These are phyloP conservation scores for Boletus reticulatus DNA, from an alignment of 768 basidiomycete species.

Conservation along the genomic window DNA sequence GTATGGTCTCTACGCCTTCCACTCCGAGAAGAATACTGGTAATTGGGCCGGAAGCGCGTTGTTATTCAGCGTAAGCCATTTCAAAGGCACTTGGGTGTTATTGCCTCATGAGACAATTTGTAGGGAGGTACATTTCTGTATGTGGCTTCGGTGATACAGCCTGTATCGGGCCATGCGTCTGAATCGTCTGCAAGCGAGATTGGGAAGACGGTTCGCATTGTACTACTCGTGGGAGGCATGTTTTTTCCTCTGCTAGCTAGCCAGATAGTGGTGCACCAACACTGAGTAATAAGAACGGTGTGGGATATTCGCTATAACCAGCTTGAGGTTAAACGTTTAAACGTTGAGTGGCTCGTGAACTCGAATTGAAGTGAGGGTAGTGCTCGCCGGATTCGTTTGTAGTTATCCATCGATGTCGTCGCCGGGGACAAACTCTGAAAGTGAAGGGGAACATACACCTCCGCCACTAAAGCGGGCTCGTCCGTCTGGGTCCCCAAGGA, in stretches of 20 bases:
- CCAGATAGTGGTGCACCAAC: constrained; percentile 60
- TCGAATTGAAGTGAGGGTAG: not conserved
- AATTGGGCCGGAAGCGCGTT: constrained; percentile 73
- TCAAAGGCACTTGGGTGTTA: not conserved
- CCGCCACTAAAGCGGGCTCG: constrained; percentile 40
- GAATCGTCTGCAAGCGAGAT: constrained; percentile 40
- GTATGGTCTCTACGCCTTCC: constrained; percentile 59
- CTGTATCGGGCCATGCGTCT: constrained; percentile 52
- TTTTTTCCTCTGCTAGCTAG: constrained; percentile 64
- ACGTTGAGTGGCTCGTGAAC: not conserved
- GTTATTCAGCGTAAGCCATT: constrained; percentile 71
- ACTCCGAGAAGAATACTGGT: constrained; percentile 38
- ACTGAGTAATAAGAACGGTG: constrained; percentile 23
- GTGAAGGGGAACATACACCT: constrained; percentile 24
- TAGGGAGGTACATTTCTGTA: constrained; percentile 94
- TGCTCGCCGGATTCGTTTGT: not conserved
- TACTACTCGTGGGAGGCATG: constrained; percentile 65
- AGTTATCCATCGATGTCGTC: constrained; percentile 23
- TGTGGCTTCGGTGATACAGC: constrained; percentile 88
- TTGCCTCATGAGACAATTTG: not conserved
- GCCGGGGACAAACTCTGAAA: constrained; percentile 28
- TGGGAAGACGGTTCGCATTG: constrained; percentile 43
- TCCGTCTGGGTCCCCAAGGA: constrained; percentile 31
- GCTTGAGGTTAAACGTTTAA: not conserved
- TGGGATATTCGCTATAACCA: not conserved